Percentiles rank a stretch among this genome's conserved stretches.
These are phyloP conservation scores for Amanita pallidorosea DNA, from an alignment of 768 basidiomycete genomes.

Conservation along the genomic window DNA sequence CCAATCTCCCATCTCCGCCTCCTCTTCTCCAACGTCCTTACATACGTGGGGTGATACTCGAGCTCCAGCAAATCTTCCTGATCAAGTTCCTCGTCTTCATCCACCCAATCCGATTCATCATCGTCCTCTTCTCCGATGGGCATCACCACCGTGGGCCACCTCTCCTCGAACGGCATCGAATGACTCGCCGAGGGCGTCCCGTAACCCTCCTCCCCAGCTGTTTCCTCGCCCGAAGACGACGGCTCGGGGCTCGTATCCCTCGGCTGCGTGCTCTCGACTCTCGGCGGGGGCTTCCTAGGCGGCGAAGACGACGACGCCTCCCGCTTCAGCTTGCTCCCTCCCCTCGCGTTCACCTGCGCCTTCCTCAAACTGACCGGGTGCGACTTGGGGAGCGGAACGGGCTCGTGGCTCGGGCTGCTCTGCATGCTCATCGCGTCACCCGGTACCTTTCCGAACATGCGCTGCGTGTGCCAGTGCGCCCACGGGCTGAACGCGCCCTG, in stretches of 20 bases:
- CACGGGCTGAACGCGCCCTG: constrained; percentile 60
- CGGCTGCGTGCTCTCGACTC: constrained; percentile 77
- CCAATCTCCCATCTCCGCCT: constrained; percentile 63
- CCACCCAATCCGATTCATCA: constrained; percentile 55
- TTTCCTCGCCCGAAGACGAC: constrained; percentile 69
- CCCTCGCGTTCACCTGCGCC: constrained; percentile 21
- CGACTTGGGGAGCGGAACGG: constrained; percentile 41
- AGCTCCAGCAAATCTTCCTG: constrained; percentile 64
- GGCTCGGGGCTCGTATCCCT: constrained; percentile 73
- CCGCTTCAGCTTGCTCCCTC: constrained; percentile 11
- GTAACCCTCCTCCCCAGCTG: constrained; percentile 52
- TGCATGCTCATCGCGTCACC: constrained; percentile 48
- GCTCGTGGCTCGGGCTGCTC: constrained; percentile 65
- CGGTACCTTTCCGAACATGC: constrained; percentile 32
- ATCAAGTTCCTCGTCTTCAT: constrained; percentile 62
- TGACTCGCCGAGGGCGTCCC: constrained; percentile 12
- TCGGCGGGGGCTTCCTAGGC: constrained; percentile 51
- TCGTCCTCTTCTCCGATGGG: constrained; percentile 15
- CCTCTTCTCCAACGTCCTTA: constrained; percentile 56
- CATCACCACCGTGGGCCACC: not conserved
- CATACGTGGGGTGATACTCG: constrained; percentile 66
- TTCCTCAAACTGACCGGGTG: constrained; percentile 35
- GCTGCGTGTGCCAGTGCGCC: constrained; percentile 54
- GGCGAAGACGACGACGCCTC: constrained; percentile 13
- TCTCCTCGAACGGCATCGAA: constrained; percentile 9